phyloP scores from a whole-genome alignment of 495 filamentous ascomycete genomes.

The Podospora pseudopauciseta region DNA sequence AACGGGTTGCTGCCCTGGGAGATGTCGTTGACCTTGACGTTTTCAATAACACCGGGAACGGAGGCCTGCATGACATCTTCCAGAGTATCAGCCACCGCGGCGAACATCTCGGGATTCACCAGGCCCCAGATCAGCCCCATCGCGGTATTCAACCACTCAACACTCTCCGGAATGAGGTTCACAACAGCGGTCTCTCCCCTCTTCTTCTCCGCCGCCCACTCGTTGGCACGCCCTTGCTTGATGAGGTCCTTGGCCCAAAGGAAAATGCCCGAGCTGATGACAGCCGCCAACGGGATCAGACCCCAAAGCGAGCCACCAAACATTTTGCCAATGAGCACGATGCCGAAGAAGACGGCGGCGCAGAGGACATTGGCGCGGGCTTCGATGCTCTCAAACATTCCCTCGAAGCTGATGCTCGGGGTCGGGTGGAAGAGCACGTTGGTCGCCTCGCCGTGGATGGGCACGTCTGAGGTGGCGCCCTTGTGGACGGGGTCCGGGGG shows the following conservation, averaged over 20 bases:
- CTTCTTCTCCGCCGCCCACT: constrained; percentile 84
- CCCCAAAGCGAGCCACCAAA: constrained; percentile 76
- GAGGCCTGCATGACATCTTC: constrained; percentile 94
- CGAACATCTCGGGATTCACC: constrained; percentile 91
- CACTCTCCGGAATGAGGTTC: constrained; percentile 88
- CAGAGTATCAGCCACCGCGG: constrained; percentile 51
- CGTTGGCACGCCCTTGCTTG: constrained; percentile 71
- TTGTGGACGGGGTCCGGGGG: constrained; percentile 80
- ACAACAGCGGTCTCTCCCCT: constrained; percentile 76
- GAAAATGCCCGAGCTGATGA: constrained; percentile 70
- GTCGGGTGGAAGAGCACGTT: constrained; percentile 96
- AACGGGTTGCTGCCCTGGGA: constrained; percentile 88
- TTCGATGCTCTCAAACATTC: constrained; percentile 76
- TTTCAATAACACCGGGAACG: constrained; percentile 82
- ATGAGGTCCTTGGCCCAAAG: constrained; percentile 87
- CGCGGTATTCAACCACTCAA: constrained; percentile 88
- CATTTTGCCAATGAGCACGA: constrained; percentile 68
- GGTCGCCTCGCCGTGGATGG: constrained; percentile 92
- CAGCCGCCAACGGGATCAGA: constrained; percentile 65
- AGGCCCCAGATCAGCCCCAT: constrained; percentile 80
- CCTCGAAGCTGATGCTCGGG: constrained; percentile 77
- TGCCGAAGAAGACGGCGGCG: constrained; percentile 62
- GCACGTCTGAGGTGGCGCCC: constrained; percentile 83
- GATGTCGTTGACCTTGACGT: constrained; percentile 94
- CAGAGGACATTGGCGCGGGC: constrained; percentile 64